Conservation (phyloP, 306 rosid species). For the Herpetospermum pedunculosum region DNA sequence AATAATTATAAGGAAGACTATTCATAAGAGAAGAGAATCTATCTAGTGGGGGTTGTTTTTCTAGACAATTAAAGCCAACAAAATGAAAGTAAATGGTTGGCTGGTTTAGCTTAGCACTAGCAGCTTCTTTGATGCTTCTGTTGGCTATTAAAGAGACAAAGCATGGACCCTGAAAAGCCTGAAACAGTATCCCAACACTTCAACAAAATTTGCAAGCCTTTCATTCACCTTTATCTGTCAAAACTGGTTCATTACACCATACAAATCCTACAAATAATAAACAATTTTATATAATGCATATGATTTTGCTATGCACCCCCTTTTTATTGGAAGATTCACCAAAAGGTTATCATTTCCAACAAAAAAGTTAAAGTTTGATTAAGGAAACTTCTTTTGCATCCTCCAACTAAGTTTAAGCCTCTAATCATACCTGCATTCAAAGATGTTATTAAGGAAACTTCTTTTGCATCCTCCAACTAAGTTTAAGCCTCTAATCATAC, state of each 20-base stretch:
- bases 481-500: not conserved
- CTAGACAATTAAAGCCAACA: not conserved
- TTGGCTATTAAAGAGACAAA: not conserved
- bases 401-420: not conserved
- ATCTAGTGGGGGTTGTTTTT: not conserved
- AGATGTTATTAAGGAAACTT: not conserved
- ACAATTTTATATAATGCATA: not conserved
- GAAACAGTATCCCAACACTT: not conserved
- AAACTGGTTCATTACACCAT: not conserved
- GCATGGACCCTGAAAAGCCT: not conserved
- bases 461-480: not conserved
- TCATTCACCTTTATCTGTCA: not conserved
- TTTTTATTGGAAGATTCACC: conserved; percentile 5
- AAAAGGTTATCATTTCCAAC: not conserved
- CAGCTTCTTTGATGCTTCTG: not conserved
- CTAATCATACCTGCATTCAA: not conserved
- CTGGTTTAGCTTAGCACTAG: not conserved
- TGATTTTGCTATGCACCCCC: not conserved
- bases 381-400: not conserved
- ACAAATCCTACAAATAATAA: not conserved
- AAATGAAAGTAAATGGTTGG: not conserved
- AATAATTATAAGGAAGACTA: not conserved
- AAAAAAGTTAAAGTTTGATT: not conserved
- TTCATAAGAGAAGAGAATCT: not conserved
- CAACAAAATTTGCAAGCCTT: not conserved